Percentiles rank a stretch among this genome's conserved stretches.
phyloP scores from a whole-genome alignment of 495 filamentous ascomycete species.

The Penicillium bovifimosum region DNA sequence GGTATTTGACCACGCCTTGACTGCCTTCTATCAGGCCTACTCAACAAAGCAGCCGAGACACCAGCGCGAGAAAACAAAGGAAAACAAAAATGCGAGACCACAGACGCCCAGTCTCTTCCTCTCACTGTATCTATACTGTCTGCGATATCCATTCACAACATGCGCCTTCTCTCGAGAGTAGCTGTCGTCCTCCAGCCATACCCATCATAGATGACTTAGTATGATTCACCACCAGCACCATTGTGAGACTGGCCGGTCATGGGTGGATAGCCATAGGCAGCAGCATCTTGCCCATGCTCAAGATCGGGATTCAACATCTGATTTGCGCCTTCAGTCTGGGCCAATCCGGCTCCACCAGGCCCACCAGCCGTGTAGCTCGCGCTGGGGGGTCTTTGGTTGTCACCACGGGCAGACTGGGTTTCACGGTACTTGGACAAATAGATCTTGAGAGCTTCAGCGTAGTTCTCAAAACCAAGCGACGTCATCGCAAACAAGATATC shows the following conservation, averaged over 20 bases:
- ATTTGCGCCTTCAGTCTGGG: slow-evolving; percentile 52
- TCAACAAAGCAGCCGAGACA: not conserved
- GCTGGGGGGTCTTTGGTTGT: slow-evolving; percentile 66
- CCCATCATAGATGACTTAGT: slow-evolving; percentile 27
- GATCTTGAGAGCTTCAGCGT: slow-evolving; percentile 94
- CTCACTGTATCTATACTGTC: not conserved
- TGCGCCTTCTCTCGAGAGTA: not conserved
- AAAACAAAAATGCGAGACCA: slow-evolving; percentile 11
- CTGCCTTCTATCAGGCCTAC: not conserved
- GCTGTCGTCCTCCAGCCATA: not conserved
- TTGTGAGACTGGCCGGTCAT: slow-evolving; percentile 62
- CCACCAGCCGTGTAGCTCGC: slow-evolving; percentile 58
- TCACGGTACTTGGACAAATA: slow-evolving; percentile 97
- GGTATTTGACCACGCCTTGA: not conserved
- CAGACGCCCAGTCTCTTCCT: slow-evolving; percentile 14
- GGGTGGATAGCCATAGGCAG: slow-evolving; percentile 58
- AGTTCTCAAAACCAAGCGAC: slow-evolving; percentile 97
- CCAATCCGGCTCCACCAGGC: slow-evolving; percentile 32
- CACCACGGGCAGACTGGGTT: slow-evolving; percentile 72
- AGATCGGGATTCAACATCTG: slow-evolving; percentile 56
- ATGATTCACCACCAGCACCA: slow-evolving; percentile 54
- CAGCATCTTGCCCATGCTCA: slow-evolving; percentile 53
- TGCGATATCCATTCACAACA: not conserved
- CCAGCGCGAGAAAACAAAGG: slow-evolving; percentile 3
- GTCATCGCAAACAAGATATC: slow-evolving; percentile 99